phyloP scores from a whole-genome alignment of 169 alveolate species.

The Cryptosporidium bovis region DNA sequence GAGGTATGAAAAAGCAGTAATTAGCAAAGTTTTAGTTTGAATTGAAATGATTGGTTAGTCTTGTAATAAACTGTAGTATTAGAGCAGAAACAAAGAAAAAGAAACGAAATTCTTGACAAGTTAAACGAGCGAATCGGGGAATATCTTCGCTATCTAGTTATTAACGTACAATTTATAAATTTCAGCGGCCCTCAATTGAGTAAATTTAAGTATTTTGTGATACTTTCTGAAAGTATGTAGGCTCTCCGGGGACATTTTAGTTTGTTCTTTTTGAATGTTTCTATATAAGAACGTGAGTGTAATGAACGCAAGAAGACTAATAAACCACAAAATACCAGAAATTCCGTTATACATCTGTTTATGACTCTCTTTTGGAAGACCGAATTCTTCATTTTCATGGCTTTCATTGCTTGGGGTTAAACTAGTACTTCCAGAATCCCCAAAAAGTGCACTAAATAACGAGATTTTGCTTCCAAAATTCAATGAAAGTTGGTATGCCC shows the following conservation, averaged over 20 bases:
- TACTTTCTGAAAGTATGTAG: constrained; percentile 17
- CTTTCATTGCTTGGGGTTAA: neutral
- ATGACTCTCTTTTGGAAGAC: no score
- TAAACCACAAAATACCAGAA: constrained; percentile 7
- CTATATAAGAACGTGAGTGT: constrained; percentile 5
- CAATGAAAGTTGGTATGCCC: neutral
- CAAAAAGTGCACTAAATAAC: no score
- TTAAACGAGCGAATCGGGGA: no score
- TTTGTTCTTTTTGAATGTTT: constrained; percentile 39
- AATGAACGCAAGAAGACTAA: neutral
- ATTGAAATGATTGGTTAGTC: no score
- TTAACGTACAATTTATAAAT: constrained; percentile 12
- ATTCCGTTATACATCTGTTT: neutral
- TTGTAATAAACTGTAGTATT: no score
- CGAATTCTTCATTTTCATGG: neutral
- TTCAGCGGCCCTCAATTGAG: constrained; percentile 12
- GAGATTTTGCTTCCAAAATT: no score
- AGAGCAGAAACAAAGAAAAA: no score
- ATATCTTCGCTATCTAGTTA: neutral
- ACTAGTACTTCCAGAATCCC: neutral
- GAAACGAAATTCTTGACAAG: no score
- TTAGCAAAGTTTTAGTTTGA: no score
- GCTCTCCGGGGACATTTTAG: neutral
- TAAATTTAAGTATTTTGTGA: neutral
- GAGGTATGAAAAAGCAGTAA: no score